Evolutionary conservation across 2,329 filamentous ascomycete genomes (phyloP).

Genomic region (Fusarium redolens): DNA sequence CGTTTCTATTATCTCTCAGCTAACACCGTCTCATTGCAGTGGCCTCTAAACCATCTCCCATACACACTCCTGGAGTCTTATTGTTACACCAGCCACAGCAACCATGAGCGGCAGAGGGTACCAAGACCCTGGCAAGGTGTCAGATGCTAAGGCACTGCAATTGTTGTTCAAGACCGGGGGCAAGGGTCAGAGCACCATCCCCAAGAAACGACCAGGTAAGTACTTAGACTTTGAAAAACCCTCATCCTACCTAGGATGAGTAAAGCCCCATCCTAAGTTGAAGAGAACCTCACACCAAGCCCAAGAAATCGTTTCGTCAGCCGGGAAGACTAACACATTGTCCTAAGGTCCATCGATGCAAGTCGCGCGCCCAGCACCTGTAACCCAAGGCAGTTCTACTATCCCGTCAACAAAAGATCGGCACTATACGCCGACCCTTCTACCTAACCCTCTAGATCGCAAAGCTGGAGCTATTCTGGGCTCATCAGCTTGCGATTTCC

Average conservation of each 20-base stretch:
- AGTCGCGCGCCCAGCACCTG: neutral
- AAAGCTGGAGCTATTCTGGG: slow-evolving; percentile 38
- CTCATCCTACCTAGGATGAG: neutral
- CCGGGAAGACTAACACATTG: neutral
- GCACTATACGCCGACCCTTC: slow-evolving; percentile 26
- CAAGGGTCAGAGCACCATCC: slow-evolving; percentile 3
- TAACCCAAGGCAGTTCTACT: neutral
- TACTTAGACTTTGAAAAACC: no score
- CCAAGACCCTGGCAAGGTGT: slow-evolving; percentile 42
- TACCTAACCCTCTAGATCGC: slow-evolving; percentile 11
- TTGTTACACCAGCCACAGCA: neutral
- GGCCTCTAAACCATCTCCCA: neutral
- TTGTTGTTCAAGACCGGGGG: slow-evolving; percentile 33
- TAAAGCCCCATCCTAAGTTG: neutral
- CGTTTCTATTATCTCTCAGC: neutral
- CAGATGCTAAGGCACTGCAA: slow-evolving; percentile 45
- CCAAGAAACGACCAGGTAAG: slow-evolving; percentile 25
- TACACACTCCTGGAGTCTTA: neutral
- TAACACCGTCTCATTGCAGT: neutral
- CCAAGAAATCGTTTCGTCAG: neutral
- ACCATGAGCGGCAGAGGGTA: slow-evolving; percentile 34
- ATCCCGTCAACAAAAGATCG: slow-evolving; percentile 35
- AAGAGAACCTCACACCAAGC: neutral
- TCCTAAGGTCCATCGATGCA: slow-evolving; percentile 9
- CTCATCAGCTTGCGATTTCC: slow-evolving; percentile 36